Conservation (phyloP, 2,329 filamentous ascomycete genomes). For the Talaromyces albobiverticillius region DNA sequence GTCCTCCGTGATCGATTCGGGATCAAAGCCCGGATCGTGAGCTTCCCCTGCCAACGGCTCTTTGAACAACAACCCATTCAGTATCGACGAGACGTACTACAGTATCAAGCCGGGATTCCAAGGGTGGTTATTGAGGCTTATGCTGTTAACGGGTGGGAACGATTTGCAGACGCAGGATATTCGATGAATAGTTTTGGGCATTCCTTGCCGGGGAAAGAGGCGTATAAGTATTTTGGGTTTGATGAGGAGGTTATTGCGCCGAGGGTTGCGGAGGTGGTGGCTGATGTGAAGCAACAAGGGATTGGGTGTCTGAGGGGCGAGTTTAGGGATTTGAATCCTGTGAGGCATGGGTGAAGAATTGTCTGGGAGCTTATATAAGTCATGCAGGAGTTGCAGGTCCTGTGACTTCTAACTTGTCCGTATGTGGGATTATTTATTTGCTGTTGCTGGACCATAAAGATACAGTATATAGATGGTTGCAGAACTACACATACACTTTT, state of each 20-base stretch:
- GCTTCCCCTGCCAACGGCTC: conserved; percentile 50
- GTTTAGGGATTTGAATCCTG: conserved; percentile 8
- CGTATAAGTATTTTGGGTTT: conserved; percentile 27
- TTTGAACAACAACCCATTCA: conserved; percentile 48
- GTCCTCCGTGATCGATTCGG: conserved; percentile 36
- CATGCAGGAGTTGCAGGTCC: too few relatives aligned
- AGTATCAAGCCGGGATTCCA: conserved; percentile 36
- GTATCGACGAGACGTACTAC: conserved; percentile 46
- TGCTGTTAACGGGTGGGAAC: conserved; percentile 50
- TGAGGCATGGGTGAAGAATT: background rate
- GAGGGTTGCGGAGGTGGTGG: background rate
- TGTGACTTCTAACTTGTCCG: too few relatives aligned
- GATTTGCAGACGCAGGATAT: conserved; percentile 51
- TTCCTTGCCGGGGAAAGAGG: conserved; percentile 20
- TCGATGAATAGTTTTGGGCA: conserved; percentile 46
- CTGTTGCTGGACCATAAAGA: too few relatives aligned
- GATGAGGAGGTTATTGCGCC: conserved; percentile 11
- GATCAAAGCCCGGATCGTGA: conserved; percentile 47
- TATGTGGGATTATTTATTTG: too few relatives aligned
- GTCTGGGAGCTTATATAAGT: too few relatives aligned
- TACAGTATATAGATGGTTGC: too few relatives aligned
- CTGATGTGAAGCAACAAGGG: background rate
- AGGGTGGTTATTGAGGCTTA: conserved; percentile 52
- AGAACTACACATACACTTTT: too few relatives aligned
- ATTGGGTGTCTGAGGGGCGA: conserved; percentile 4